Percentiles rank a stretch among this genome's conserved stretches.
These are phyloP conservation scores for Sporisorium graminicola DNA, from an alignment of 1,284 basidiomycete genomes.

Conservation along the genomic window DNA sequence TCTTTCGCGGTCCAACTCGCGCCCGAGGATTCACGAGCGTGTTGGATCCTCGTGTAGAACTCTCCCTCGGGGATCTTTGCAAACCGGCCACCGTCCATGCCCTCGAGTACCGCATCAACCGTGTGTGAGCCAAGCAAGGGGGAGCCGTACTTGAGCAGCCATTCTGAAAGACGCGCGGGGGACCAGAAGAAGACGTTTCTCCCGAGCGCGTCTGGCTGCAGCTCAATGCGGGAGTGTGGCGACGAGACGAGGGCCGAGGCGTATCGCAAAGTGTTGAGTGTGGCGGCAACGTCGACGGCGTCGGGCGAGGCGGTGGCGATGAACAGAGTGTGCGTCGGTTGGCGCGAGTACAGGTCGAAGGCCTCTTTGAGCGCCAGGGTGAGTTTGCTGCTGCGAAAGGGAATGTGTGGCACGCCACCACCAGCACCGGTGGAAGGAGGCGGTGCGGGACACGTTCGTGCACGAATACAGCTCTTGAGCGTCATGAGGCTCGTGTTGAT, in stretches of 20 bases:
- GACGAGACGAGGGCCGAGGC: conserved; percentile 14
- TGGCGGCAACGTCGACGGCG: conserved; percentile 11
- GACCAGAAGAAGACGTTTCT: conserved; percentile 35
- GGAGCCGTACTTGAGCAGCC: conserved; percentile 21
- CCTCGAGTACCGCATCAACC: not conserved
- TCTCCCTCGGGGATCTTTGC: conserved; percentile 23
- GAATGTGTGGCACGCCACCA: conserved; percentile 21
- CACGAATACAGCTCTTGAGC: conserved; percentile 32
- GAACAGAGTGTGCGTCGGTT: conserved; percentile 34
- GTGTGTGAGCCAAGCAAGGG: not conserved
- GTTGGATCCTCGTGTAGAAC: conserved; percentile 8
- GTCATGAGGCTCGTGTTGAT: conserved; percentile 46
- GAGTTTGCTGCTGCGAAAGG: conserved; percentile 34
- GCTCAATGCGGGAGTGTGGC: conserved; percentile 9
- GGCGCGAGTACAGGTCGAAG: conserved; percentile 32
- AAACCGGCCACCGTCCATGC: conserved; percentile 15
- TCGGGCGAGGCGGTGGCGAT: conserved; percentile 35
- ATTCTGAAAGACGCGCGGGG: not conserved
- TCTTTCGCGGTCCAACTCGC: not conserved
- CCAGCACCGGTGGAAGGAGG: not conserved
- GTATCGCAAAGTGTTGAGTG: conserved; percentile 35
- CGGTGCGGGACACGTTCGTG: conserved; percentile 12
- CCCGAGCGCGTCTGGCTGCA: conserved; percentile 17
- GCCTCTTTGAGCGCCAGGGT: conserved; percentile 44
- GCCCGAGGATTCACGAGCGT: not conserved